Evolutionary conservation across 768 basidiomycete genomes (phyloP).

Genomic region (Tricholoma hemisulphureum): DNA sequence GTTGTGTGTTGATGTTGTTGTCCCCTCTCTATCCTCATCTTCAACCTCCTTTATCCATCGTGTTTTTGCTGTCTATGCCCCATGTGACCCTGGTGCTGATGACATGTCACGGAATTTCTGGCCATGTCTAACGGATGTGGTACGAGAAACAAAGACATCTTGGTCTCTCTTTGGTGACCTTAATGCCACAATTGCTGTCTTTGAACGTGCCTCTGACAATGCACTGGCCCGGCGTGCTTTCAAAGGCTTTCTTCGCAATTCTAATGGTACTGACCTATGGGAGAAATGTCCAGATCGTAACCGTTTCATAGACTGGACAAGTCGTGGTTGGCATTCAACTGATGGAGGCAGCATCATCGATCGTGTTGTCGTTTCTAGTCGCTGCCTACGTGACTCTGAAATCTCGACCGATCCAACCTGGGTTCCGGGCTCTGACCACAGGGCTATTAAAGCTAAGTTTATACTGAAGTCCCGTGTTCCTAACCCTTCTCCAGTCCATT

Average conservation of each 20-base stretch:
- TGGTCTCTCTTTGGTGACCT: conserved; percentile 17
- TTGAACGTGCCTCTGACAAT: conserved; percentile 10
- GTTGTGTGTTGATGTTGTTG: conserved; percentile 8
- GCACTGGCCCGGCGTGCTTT: neutral
- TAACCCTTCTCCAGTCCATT: too few species aligned
- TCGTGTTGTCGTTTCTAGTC: conserved; percentile 10
- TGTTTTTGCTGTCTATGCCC: conserved; percentile 14
- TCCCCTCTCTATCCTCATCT: neutral
- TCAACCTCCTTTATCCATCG: conserved; percentile 7
- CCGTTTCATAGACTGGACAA: conserved; percentile 16
- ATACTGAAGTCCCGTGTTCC: neutral
- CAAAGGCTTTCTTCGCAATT: conserved; percentile 6
- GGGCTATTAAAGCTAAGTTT: neutral
- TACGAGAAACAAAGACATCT: neutral
- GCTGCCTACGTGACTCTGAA: conserved; percentile 1
- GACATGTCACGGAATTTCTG: conserved; percentile 6
- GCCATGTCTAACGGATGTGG: conserved; percentile 5
- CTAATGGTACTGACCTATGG: conserved; percentile 16
- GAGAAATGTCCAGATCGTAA: conserved; percentile 4
- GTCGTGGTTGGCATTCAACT: neutral
- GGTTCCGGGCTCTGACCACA: conserved; percentile 7
- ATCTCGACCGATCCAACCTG: neutral
- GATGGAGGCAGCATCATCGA: conserved; percentile 23
- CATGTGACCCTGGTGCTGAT: conserved; percentile 10
- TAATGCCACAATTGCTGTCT: conserved; percentile 13